Evolutionary conservation across 148 eudicot genomes (phyloP).

Genomic region (Camellia japonica): DNA sequence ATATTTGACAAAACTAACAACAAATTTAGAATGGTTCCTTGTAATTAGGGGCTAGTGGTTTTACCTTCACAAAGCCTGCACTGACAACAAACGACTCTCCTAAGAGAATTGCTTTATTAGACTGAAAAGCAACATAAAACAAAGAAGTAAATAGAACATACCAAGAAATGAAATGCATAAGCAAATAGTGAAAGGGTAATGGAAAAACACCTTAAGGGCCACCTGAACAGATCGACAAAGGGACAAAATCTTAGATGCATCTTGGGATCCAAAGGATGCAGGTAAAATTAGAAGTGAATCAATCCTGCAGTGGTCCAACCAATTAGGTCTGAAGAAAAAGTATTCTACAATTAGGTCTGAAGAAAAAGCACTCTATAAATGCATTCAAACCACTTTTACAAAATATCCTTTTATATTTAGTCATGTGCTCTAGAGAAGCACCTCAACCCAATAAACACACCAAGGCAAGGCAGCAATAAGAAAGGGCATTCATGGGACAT

Average conservation of each 20-base stretch:
- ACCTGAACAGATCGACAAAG: slow-evolving; percentile 75
- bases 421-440: no score
- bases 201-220: slow-evolving; percentile 66
- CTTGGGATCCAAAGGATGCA: slow-evolving; percentile 71
- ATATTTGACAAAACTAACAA: neutral
- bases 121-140: slow-evolving; percentile 49
- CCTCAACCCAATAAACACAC: neutral
- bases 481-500: neutral
- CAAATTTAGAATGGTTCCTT: neutral
- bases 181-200: neutral
- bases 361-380: neutral
- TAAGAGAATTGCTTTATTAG: slow-evolving; percentile 62
- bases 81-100: slow-evolving; percentile 88
- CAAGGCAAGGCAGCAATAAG: neutral
- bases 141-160: slow-evolving; percentile 8
- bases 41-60: neutral
- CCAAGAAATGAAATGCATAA: neutral
- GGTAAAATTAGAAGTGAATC: slow-evolving; percentile 87
- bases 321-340: slow-evolving; percentile 15
- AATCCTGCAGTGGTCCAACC: slow-evolving; percentile 58
- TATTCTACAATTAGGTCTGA: neutral
- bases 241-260: slow-evolving; percentile 77
- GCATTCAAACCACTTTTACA: neutral
- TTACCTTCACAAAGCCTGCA: slow-evolving; percentile 84
- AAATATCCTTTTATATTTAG: neutral